These are phyloP conservation scores for Pichia sorboxylosa DNA, from an alignment of 1,139 yeast genomes.

Conservation along the genomic window DNA sequence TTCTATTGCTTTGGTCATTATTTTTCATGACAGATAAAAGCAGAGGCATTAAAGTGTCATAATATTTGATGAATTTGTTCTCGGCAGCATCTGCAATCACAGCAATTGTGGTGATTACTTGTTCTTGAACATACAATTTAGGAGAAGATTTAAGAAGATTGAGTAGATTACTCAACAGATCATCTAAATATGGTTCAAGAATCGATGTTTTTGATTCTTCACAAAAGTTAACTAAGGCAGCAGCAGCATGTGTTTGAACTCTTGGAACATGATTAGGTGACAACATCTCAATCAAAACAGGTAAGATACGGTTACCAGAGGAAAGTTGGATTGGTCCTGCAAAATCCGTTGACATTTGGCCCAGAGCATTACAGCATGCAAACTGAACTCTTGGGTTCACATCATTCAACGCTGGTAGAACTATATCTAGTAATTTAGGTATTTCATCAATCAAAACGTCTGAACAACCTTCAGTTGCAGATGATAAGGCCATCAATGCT, in stretches of 20 bases:
- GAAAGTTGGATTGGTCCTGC: constrained; percentile 79
- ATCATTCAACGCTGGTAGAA: constrained; percentile 72
- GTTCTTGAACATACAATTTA: constrained; percentile 90
- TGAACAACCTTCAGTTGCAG: constrained; percentile 95
- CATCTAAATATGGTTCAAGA: constrained; percentile 83
- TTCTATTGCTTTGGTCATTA: constrained; percentile 67
- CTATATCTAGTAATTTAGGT: constrained; percentile 69
- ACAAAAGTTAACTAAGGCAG: constrained; percentile 89
- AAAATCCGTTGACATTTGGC: constrained; percentile 97
- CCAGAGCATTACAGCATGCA: constrained; percentile 93
- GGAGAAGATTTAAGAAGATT: constrained; percentile 65
- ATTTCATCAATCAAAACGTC: constrained; percentile 79
- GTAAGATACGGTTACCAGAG: constrained; percentile 68
- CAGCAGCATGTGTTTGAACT: constrained; percentile 97
- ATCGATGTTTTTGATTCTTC: constrained; percentile 84
- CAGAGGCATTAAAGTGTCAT: constrained; percentile 90
- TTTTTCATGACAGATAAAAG: constrained; percentile 71
- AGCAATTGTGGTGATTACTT: constrained; percentile 91
- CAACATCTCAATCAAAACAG: constrained; percentile 76
- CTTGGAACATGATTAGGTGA: constrained; percentile 46
- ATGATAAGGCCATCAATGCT: constrained; percentile 89
- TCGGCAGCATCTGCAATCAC: constrained; percentile 98
- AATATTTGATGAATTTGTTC: constrained; percentile 75
- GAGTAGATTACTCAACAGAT: constrained; percentile 59
- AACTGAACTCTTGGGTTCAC: constrained; percentile 90